A percentile compares a stretch with the other conserved stretches of the same genome.
These are phyloP conservation scores for Aspergillus pseudoglaucus DNA, from an alignment of 2,329 filamentous ascomycete genomes.

Conservation along the genomic window DNA sequence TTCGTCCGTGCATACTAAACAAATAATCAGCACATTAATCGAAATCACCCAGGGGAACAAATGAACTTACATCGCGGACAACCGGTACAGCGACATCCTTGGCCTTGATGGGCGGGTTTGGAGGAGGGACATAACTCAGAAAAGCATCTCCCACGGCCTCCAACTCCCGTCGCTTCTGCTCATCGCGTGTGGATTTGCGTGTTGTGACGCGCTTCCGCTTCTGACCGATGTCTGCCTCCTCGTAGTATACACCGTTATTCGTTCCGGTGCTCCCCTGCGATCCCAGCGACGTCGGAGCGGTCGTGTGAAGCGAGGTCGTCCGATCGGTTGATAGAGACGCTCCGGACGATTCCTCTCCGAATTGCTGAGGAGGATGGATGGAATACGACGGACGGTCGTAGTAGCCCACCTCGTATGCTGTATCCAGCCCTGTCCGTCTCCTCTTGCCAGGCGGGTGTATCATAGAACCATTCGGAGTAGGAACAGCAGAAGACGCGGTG, in stretches of 20 bases:
- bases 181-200: slow-evolving; percentile 72
- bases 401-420: slow-evolving; percentile 63
- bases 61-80: slow-evolving; percentile 50
- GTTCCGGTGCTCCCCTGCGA: slow-evolving; percentile 51
- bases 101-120: slow-evolving; percentile 84
- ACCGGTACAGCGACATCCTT: slow-evolving; percentile 64
- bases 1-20: slow-evolving; percentile 45
- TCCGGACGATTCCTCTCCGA: slow-evolving; percentile 58
- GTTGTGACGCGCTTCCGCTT: slow-evolving; percentile 78
- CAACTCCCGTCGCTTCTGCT: slow-evolving; percentile 70
- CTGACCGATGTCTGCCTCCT: slow-evolving; percentile 65
- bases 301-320: slow-evolving; percentile 77
- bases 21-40: not conserved
- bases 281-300: slow-evolving; percentile 78
- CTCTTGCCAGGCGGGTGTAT: slow-evolving; percentile 57
- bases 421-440: slow-evolving; percentile 59
- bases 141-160: slow-evolving; percentile 65
- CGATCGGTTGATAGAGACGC: slow-evolving; percentile 76
- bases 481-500: slow-evolving; percentile 18
- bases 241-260: slow-evolving; percentile 56
- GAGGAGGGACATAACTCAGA: slow-evolving; percentile 75
- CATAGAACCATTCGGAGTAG: slow-evolving; percentile 22
- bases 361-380: slow-evolving; percentile 60
- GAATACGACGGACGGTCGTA: slow-evolving; percentile 67
- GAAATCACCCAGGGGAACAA: not conserved